Evolutionary conservation across 1,284 basidiomycete genomes (phyloP), one percentile per base, ranked within the genome.

Genomic region (Caloboletus firmus): DNA sequence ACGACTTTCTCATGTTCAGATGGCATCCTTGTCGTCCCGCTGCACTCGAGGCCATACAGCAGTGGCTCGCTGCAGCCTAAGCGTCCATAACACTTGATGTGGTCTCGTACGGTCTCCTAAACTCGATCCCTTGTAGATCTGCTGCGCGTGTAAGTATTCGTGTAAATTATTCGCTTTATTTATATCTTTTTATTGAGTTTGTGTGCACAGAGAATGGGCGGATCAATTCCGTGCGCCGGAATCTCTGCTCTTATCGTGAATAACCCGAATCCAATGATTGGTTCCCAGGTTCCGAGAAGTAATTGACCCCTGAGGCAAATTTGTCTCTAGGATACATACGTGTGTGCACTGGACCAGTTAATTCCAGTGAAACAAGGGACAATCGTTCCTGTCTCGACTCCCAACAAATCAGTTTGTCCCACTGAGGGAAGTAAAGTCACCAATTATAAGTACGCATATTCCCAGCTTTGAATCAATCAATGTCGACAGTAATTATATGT

Each of bases 1-100:
- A 87, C 62, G 81, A 84, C 55, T 82, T 79, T 62, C 44, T 84
- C n/a, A 59, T 72, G 13, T 74, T 82, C 46, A 34, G 57, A 0
- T 79, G 76, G 73, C 75, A 76, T 60, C 62, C 71, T 13, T 70
- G 81, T 39, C 71, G 73, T 41, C 75, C 80, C 13, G 67, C 73
- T 1, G 75, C 81, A 53, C 74, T 77, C 7, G 51, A 78, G 31
- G 80, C 81, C 59, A 82, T 83, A 62, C 76, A 80, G 4, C 72
- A 80, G 13, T 80, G 77, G 43, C 47, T 66, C 5, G 11, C 39
- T 35, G 37, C 37, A 18, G 40, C 20, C 15, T 43, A 37, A 9
- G 24, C 34, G 15, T n/a, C 34, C 9, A 32, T 11, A 9, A 34
- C 9, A 34, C 28, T 26, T 35, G 20, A n/a, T 24, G 17, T 24